Percentiles rank a stretch among this genome's conserved stretches.
Conservation (phyloP, 768 basidiomycete species). For the Lactarius tabidus region DNA sequence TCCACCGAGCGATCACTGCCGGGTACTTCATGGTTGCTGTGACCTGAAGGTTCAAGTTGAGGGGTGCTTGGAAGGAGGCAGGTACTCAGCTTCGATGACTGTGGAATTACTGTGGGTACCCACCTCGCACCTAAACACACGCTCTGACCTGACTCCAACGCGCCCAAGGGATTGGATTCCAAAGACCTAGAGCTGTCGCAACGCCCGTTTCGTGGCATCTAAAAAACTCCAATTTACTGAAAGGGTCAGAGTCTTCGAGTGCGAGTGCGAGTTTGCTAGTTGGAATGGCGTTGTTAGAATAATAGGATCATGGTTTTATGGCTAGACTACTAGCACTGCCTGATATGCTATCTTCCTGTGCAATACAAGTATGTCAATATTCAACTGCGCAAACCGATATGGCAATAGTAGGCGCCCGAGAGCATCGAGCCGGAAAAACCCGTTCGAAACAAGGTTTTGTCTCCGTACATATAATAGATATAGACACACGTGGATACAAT, state of each 20-base stretch:
- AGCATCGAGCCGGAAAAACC: no score
- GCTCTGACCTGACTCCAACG: not conserved
- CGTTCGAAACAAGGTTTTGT: no score
- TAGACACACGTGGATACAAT: no score
- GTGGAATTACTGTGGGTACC: not conserved
- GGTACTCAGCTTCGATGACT: not conserved
- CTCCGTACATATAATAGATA: no score
- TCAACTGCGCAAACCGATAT: no score
- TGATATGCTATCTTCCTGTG: no score
- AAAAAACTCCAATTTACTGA: not conserved
- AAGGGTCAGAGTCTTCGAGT: not conserved
- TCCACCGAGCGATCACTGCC: not conserved
- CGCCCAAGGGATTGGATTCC: not conserved
- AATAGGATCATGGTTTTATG: no score
- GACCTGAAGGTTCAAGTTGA: not conserved
- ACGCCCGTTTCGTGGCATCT: not conserved
- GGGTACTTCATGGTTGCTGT: not conserved
- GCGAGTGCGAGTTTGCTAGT: not conserved
- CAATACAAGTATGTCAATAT: no score
- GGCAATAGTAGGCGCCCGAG: no score
- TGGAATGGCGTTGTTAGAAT: not conserved
- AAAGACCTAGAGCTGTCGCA: no score
- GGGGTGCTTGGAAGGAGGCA: not conserved
- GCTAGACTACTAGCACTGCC: no score
- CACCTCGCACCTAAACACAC: not conserved